Evolutionary conservation across 2,329 filamentous ascomycete species (phyloP), one percentile per base, ranked within the genome.

Genomic region (Hypoxylon sp.): DNA sequence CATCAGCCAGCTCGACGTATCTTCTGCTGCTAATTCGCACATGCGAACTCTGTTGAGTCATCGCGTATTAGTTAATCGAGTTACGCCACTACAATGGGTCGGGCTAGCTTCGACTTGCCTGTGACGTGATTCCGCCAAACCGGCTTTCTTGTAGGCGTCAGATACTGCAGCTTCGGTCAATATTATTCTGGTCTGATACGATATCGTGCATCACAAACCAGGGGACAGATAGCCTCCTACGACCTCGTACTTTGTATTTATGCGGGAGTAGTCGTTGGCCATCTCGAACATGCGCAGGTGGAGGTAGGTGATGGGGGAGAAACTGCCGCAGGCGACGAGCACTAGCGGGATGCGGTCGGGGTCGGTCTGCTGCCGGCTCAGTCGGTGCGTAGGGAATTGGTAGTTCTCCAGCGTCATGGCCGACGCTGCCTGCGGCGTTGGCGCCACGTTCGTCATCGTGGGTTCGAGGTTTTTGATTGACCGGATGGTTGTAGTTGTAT

Each of bases 271-370:
- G 78, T 95, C 91, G 70, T 88, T 86, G 1, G 91, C 91, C 88
- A 96, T 93, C 73, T 93, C 91, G 74, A 95, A 94, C 90, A 96
- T 94, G 75, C 91, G 89, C 66, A 95, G 80, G 75, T 94, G 91
- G 26, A 93, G 83, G 73, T 91, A 91, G 6, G 89, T 91, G 51
- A 90, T 87, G 17, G 91, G 91, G 0, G 89, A 91, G 79, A 93
- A 94, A 72, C 84, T 87, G 52, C 87, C 89, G 72, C 89, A 91
- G 49, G 89, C 89, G 54, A 91, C 87, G 56, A 91, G 84, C 6
- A 91, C 86, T 41, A 91, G 81, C 13, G 89, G 88, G 28, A 82
- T 87, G 74, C 85, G 86, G 64, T 80, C 78, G 28, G 84, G 76
- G 66, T 88, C 82, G 52, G 79, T 83, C 65, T 89, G 82, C 44